These are phyloP conservation scores for Pelargonium australe DNA, from an alignment of 441 rosid species.

Conservation along the genomic window DNA sequence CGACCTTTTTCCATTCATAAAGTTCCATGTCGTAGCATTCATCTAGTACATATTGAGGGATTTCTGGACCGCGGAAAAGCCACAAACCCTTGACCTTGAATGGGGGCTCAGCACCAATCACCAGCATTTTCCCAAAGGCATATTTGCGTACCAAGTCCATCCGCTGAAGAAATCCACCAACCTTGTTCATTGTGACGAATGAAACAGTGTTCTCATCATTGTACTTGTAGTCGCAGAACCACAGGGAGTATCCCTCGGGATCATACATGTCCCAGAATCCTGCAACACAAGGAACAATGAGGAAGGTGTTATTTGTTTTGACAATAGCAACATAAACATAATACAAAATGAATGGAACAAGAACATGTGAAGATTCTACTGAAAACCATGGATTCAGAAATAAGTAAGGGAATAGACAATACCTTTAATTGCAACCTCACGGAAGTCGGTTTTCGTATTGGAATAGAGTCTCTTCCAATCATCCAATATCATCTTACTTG, in stretches of 20 bases:
- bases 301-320: too few species aligned
- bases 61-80: slow-evolving; percentile 84
- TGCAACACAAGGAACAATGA: slow-evolving; percentile 20
- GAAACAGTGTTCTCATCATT: slow-evolving; percentile 84
- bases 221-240: slow-evolving; percentile 96
- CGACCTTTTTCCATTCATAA: slow-evolving; percentile 83
- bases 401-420: background rate
- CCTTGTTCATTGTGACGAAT: slow-evolving; percentile 79
- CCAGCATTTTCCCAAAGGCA: slow-evolving; percentile 86
- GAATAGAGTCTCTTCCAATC: slow-evolving; percentile 99
- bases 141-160: slow-evolving; percentile 93
- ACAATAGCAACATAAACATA: too few species aligned
- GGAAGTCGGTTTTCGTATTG: slow-evolving; percentile 88
- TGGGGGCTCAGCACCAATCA: slow-evolving; percentile 66
- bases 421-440: slow-evolving; percentile 92
- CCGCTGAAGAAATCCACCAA: slow-evolving; percentile 82
- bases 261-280: slow-evolving; percentile 99
- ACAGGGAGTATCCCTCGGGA: slow-evolving; percentile 85
- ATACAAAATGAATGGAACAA: too few species aligned
- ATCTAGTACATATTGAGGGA: slow-evolving; percentile 67
- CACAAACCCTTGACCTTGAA: slow-evolving; percentile 85
- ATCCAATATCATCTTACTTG: slow-evolving; percentile 67
- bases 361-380: too few species aligned
- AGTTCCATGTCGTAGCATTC: slow-evolving; percentile 97
- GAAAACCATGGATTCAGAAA: too few species aligned